Evolutionary conservation across 345 rosid species (phyloP), one percentile per base, ranked within the genome.

Genomic region (Citrus trifoliata): DNA sequence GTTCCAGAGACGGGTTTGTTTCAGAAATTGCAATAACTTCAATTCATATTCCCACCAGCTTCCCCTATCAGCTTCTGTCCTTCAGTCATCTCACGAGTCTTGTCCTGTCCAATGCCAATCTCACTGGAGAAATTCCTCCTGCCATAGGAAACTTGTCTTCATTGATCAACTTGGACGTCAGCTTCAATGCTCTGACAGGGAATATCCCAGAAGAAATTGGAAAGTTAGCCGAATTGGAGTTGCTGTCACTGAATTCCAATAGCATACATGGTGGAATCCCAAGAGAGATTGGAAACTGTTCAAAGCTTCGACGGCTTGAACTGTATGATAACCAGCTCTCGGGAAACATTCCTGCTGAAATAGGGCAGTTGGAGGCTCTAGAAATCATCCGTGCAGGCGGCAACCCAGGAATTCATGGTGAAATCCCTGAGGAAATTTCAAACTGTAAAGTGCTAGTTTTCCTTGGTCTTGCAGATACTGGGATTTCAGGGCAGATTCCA

Each of bases 381-480:
- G 83, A 88, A 85, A 86, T 76, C 37, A 82, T 92, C 38, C 90
- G 96, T 19, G 89, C 87, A 1, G 96, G 96, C 4, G 96, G 96
- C 40, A 92, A 92, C 66, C 63, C 78, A n/a, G 89, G 86, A 76
- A 82, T 92, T 62, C 81, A 38, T 16, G 91, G 96, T 59, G 88
- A 86, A 71, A 86, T 92, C 63, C 96, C 96, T 28, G 69, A 59
- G 82, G 85, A 85, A 87, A 84, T 92, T 77, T 83, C 90, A 16
- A 86, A 83, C 86, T 92, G 96, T 83, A 83, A 76, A 35, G 55
- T 60, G 13, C 83, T 92, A 13, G 51, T 70, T 19, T 80, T 81
- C 78, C 80, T 92, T 61, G 96, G 96, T 25, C 92, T 92, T 22
- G 92, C 96, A 21, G 96, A 92, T 67, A 90, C 96, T 0, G 90